These are phyloP conservation scores for Gymnopus androsaceus DNA, from an alignment of 1,284 basidiomycete species.

Conservation along the genomic window DNA sequence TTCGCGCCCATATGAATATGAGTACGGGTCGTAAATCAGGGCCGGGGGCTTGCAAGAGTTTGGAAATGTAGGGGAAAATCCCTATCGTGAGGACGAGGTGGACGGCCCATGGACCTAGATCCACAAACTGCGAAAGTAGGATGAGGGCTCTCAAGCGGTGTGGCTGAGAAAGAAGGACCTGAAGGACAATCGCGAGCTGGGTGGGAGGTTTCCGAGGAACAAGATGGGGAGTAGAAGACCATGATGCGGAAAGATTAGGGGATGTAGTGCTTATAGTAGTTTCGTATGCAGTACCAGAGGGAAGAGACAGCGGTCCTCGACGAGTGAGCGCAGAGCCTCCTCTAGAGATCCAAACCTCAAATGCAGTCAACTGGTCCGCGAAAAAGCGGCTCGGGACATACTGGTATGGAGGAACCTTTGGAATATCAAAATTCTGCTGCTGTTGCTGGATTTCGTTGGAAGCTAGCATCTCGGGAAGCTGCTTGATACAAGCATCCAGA, in stretches of 20 bases:
- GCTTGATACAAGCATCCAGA: slow-evolving; percentile 92
- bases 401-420: slow-evolving; percentile 46
- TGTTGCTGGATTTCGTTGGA: slow-evolving; percentile 20
- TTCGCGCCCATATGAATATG: slow-evolving; percentile 99
- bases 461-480: slow-evolving; percentile 84
- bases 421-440: slow-evolving; percentile 25
- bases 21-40: slow-evolving; percentile 96
- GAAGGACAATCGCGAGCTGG: slow-evolving; percentile 95
- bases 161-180: slow-evolving; percentile 94
- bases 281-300: slow-evolving; percentile 39
- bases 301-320: slow-evolving; percentile 72
- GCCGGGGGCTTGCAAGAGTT: slow-evolving; percentile 92
- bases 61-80: slow-evolving; percentile 98
- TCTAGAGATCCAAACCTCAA: slow-evolving; percentile 96
- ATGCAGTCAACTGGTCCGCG: slow-evolving; percentile 94
- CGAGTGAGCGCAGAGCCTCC: slow-evolving; percentile 82
- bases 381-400: slow-evolving; percentile 96
- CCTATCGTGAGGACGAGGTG: slow-evolving; percentile 97
- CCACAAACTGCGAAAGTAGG: slow-evolving; percentile 96
- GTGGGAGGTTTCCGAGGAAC: slow-evolving; percentile 90
- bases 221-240: slow-evolving; percentile 44
- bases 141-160: slow-evolving; percentile 95
- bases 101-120: slow-evolving; percentile 98
- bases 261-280: slow-evolving; percentile 9
- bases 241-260: slow-evolving; percentile 5